phyloP scores from a whole-genome alignment of 2,329 filamentous ascomycete species.

The Geosmithia flava region DNA sequence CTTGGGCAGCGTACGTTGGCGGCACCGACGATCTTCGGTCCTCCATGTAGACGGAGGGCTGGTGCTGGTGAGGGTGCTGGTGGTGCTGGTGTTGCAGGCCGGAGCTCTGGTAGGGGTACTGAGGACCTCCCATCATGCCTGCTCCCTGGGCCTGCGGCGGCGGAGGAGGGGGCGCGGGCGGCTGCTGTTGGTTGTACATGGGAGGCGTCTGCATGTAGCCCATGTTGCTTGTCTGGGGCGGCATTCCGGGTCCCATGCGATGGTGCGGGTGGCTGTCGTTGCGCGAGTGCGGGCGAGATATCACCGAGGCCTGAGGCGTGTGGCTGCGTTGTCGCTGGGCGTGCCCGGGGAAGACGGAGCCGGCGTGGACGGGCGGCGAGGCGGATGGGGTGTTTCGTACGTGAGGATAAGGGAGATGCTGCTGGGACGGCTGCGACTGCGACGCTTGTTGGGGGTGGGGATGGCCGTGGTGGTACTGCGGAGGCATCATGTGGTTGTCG shows the following conservation, averaged over 20 bases:
- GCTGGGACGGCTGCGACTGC: neutral
- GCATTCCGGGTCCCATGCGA: constrained; percentile 57
- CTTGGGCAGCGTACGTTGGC: constrained; percentile 49
- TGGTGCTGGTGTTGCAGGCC: constrained; percentile 15
- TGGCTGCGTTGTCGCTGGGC: constrained; percentile 47
- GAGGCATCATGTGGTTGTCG: constrained; percentile 23
- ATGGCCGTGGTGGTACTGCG: constrained; percentile 2
- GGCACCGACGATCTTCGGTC: constrained; percentile 67
- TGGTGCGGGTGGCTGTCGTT: constrained; percentile 61
- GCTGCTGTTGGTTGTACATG: constrained; percentile 58
- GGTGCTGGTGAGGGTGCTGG: constrained; percentile 13
- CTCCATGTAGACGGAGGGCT: constrained; percentile 49
- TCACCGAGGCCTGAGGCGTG: constrained; percentile 65
- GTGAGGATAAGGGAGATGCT: neutral
- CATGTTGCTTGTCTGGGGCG: constrained; percentile 41
- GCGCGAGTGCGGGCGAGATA: constrained; percentile 59
- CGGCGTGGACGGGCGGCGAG: constrained; percentile 67
- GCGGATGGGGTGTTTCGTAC: constrained; percentile 58
- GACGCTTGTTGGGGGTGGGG: constrained; percentile 24
- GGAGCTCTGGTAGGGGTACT: constrained; percentile 20
- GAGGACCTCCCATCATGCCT: constrained; percentile 12
- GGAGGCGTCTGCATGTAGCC: constrained; percentile 77
- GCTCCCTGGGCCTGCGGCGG: neutral
- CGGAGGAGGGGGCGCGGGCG: constrained; percentile 12
- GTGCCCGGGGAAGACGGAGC: constrained; percentile 53